Evolutionary conservation across 2,329 filamentous ascomycete species (phyloP).

Genomic region (Escovopsis sp.): DNA sequence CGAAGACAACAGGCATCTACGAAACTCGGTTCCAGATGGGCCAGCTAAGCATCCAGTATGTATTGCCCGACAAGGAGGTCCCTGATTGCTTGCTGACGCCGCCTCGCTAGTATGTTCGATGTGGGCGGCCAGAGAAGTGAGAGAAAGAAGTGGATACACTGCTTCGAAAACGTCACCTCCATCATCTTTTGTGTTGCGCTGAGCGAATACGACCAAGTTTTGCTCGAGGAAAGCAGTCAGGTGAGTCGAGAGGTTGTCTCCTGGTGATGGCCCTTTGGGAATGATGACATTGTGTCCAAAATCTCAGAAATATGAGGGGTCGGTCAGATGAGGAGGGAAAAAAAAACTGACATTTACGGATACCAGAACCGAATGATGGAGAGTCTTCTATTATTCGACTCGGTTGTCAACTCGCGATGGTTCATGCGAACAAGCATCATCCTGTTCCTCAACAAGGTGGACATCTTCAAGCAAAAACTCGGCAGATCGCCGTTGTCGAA

Average conservation of each 20-base stretch:
- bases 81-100: conserved; percentile 9
- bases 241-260: conserved; percentile 32
- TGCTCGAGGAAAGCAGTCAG: conserved; percentile 94
- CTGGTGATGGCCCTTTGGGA: background rate
- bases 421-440: conserved; percentile 99
- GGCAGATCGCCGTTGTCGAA: conserved; percentile 77
- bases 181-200: conserved; percentile 98
- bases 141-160: conserved; percentile 99
- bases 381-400: conserved; percentile 89
- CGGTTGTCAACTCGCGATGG: conserved; percentile 96
- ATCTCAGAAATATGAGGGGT: too few relatives aligned
- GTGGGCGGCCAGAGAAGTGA: conserved; percentile 95
- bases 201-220: conserved; percentile 95
- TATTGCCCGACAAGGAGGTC: background rate
- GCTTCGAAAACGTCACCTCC: conserved; percentile 97
- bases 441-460: conserved; percentile 96
- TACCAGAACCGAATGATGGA: conserved; percentile 97
- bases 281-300: too few relatives aligned
- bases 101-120: conserved; percentile 75
- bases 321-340: background rate
- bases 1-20: conserved; percentile 98
- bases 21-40: conserved; percentile 98
- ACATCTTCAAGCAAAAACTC: conserved; percentile 93
- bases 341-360: background rate
- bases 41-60: conserved; percentile 95